Conservation (phyloP, 2,329 filamentous ascomycete species). For the Cryphonectria carpinicola region DNA sequence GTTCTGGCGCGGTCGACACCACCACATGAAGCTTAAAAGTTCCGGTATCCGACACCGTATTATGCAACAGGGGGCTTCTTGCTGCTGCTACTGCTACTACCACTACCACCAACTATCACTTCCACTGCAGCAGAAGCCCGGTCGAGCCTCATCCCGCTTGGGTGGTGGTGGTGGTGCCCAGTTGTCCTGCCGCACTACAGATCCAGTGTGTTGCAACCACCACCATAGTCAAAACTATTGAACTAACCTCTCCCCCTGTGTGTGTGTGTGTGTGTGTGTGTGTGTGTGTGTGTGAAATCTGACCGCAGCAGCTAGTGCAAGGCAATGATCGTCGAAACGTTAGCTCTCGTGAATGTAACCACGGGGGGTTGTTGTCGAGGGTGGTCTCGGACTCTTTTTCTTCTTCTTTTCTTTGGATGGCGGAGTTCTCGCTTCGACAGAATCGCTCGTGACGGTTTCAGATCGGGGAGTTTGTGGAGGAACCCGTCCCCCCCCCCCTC, state of each 20-base stretch:
- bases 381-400: neutral
- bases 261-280: too few relatives aligned
- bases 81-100: neutral
- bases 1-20: neutral
- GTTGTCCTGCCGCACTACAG: neutral
- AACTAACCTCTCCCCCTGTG: neutral
- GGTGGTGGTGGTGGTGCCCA: neutral
- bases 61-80: neutral
- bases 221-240: neutral
- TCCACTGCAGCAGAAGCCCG: neutral
- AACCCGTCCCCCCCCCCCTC: too few relatives aligned
- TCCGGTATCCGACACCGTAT: neutral
- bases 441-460: conserved; percentile 5
- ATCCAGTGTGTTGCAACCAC: neutral
- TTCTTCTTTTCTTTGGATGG: neutral
- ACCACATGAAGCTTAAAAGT: neutral
- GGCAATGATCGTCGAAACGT: conserved; percentile 18
- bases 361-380: neutral
- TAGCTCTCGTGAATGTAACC: conserved; percentile 4
- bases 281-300: neutral
- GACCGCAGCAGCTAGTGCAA: conserved; percentile 2
- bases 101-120: neutral
- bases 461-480: neutral
- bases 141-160: conserved; percentile 12
- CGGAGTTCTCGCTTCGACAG: neutral